A percentile compares a stretch with the other conserved stretches of the same genome.
Conservation (phyloP, 345 rosid species). For the Pelargonium nanum region DNA sequence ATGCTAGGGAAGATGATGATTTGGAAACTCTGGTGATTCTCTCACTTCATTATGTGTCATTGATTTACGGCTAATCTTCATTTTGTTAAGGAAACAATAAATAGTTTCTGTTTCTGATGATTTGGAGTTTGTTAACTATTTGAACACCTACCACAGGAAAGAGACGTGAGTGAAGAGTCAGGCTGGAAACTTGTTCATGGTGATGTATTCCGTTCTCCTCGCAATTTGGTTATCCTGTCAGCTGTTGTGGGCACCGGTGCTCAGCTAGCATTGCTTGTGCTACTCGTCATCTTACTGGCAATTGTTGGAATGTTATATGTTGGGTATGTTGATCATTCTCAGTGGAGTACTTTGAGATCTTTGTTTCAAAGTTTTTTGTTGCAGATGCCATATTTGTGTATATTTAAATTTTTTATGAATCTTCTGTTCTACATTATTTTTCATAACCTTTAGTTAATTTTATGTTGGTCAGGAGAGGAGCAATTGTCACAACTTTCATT, state of each 20-base stretch:
- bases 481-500: conserved; percentile 93
- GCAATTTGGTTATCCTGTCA: conserved; percentile 55
- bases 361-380: not conserved
- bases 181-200: conserved; percentile 99
- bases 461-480: conserved; percentile 82
- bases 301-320: conserved; percentile 79
- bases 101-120: conserved; percentile 10
- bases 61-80: conserved; percentile 4
- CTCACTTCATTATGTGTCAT: conserved; percentile 8
- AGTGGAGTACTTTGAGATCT: not conserved
- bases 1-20: conserved; percentile 96
- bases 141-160: conserved; percentile 41
- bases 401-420: no score
- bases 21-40: conserved; percentile 74
- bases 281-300: conserved; percentile 87
- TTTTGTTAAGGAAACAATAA: not conserved
- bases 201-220: conserved; percentile 82
- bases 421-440: no score
- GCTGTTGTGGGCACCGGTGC: conserved; percentile 97
- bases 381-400: not conserved
- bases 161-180: conserved; percentile 93
- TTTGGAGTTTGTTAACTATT: conserved; percentile 6
- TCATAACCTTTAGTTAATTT: not conserved
- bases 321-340: conserved; percentile 45
- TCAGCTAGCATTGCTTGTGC: conserved; percentile 82